A percentile compares a stretch with the other conserved stretches of the same genome.
Evolutionary conservation across 805 yeast genomes (phyloP).

Genomic region (Lipomyces oligophaga): DNA sequence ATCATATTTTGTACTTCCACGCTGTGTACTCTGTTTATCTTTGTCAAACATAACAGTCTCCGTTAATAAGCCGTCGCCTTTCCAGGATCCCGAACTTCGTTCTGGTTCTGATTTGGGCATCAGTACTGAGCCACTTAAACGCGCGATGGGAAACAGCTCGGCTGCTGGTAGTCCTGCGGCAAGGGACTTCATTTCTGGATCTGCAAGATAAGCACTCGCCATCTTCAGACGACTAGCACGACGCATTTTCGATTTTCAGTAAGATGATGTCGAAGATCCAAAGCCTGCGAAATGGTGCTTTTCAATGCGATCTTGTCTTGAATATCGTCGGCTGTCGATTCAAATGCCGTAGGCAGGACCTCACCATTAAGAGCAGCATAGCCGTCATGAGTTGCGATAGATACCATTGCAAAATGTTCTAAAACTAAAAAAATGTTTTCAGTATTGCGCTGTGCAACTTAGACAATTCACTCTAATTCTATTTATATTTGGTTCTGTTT

Average conservation of each 20-base stretch:
- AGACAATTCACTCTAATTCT: too few species aligned
- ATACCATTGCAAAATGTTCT: too few species aligned
- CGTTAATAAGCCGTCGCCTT: slow-evolving; percentile 58
- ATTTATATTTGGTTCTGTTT: too few species aligned
- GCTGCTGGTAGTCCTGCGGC: slow-evolving; percentile 96
- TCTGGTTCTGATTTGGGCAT: slow-evolving; percentile 14
- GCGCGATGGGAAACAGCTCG: slow-evolving; percentile 87
- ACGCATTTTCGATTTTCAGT: slow-evolving; percentile 81
- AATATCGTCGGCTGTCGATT: too few species aligned
- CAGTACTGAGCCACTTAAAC: slow-evolving; percentile 51
- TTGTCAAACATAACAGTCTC: slow-evolving; percentile 13
- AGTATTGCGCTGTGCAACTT: too few species aligned
- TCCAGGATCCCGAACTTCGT: slow-evolving; percentile 64
- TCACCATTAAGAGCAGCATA: too few species aligned
- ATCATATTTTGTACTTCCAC: slow-evolving; percentile 50
- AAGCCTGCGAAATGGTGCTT: too few species aligned
- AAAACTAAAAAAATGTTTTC: too few species aligned
- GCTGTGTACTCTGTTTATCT: slow-evolving; percentile 27
- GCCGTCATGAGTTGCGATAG: too few species aligned
- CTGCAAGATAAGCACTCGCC: slow-evolving; percentile 64
- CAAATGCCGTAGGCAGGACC: too few species aligned
- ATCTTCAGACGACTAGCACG: slow-evolving; percentile 75
- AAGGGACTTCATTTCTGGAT: slow-evolving; percentile 75
- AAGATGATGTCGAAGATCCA: slow-evolving; percentile 66
- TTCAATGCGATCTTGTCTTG: too few species aligned